Evolutionary conservation across 2,329 filamentous ascomycete genomes (phyloP), one percentile per base, ranked within the genome.

Genomic region (Calycina marina): DNA sequence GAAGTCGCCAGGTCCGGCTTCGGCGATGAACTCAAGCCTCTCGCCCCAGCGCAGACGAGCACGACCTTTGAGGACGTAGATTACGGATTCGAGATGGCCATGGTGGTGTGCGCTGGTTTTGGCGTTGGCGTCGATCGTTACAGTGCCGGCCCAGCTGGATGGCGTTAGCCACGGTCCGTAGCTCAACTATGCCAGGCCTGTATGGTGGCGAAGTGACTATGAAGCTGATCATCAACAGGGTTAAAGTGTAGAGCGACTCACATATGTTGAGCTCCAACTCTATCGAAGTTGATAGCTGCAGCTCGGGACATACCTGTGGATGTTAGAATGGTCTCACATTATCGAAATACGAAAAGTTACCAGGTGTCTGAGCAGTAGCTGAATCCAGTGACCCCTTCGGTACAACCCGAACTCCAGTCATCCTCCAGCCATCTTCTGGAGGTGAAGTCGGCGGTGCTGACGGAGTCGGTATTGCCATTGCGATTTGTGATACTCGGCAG

Each of bases 1-100:
- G 40, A 61, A 62, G 39, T 61, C 58, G 2, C 59, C 59, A 2
- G 58, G 58, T 12, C 59, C 58, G 14, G 58, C 58, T 45, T 61
- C 58, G 16, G 59, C 58, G 1, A 54, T 57, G 41, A 58, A 62
- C 43, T 61, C 54, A 32, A 62, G 41, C 31, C 51, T 55, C 41
- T 58, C 55, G 17, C 59, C 59, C 59, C 59, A 61, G 5, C 58
- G 52, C 58, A 62, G 61, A 4, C 59, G 47, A 8, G 58, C 59
- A 27, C 51, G 53, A 28, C 59, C 59, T 39, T 58, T 58, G 16
- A 62, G 40, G 8, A 61, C 53, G 44, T 61, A 62, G 39, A 62
- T 61, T 12, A 62, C 56, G 14, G 50, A 55, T 43, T 62, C 59
- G 20, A 62, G 47, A 37, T 60, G 59, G 6, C 59, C 58, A 40